Evolutionary conservation across 176 grass and related monocot genomes (phyloP), one percentile per base, ranked within the genome.

Genomic region (Carex scoparia): DNA sequence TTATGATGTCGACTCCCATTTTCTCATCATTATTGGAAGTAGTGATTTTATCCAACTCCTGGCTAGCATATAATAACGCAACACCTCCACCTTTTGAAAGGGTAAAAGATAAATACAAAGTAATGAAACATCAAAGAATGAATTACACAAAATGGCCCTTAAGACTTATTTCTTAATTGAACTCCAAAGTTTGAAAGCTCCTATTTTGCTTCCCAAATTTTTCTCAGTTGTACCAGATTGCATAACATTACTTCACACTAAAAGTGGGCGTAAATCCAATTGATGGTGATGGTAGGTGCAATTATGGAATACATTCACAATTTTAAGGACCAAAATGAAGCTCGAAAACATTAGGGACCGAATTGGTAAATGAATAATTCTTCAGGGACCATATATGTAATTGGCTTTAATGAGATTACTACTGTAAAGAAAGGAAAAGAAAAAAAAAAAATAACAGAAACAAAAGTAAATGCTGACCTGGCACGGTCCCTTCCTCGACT

Each of bases 401-500:
- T 31, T 35, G 14, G 51, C 1, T 16, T 9, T 4, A 11, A 67
- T 38, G 23, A 66, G 30, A 59, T 4, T 31, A 11, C 38, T 69
- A 30, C 42, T 49, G 27, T n/a, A 80, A 18, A 14, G 49, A 63
- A 23, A 15, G 28, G 76, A 57, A 85, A 18, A 35, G 3, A 2
- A 73, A 30, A 9, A 37, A 37, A 81, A 9, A 71, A 80, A 7
- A 48, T 62, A 48, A 33, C 59, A 31, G 33, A 81, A 68, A 49
- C 9, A 88, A 85, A 54, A 58, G 19, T 7, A 81, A 83, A 83
- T 57, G 65, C 56, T 62, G 79, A 94, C 95, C 95, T 85, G 92
- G 93, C 81, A 98, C 86, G 65, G 94, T 94, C 61, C 95, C 95
- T 88, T 98, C 92, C 88, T 93, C 91, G 61, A 92, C 86, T 75